Evolutionary conservation across 495 filamentous ascomycete species (phyloP).

Genomic region (Aspergillus funiculosus): DNA sequence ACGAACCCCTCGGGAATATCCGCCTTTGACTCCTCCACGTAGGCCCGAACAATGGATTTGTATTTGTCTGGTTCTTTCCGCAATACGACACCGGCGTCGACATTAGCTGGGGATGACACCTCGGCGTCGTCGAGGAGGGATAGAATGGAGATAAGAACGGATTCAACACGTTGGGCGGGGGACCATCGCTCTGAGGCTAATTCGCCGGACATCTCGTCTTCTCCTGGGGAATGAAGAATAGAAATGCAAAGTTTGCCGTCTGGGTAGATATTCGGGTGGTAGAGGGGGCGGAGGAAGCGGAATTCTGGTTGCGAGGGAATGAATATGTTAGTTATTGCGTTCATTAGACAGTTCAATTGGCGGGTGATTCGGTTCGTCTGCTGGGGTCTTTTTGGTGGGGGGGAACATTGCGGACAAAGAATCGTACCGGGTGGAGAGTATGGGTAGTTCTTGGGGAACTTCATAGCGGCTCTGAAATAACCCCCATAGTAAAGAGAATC

Average conservation of each 20-base stretch:
- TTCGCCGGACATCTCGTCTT: slow-evolving; percentile 89
- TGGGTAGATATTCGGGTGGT: slow-evolving; percentile 89
- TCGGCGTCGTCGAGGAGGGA: slow-evolving; percentile 94
- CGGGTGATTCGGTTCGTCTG: too few relatives aligned
- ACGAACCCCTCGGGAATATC: slow-evolving; percentile 77
- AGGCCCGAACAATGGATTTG: slow-evolving; percentile 58
- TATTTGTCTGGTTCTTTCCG: slow-evolving; percentile 64
- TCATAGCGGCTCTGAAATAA: slow-evolving; percentile 87
- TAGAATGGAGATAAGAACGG: slow-evolving; percentile 85
- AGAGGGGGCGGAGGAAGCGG: slow-evolving; percentile 72
- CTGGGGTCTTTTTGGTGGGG: too few relatives aligned
- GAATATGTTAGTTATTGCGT: neutral
- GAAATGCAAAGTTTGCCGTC: slow-evolving; percentile 94
- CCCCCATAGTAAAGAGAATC: slow-evolving; percentile 88
- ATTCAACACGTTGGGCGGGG: slow-evolving; percentile 86
- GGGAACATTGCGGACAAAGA: neutral
- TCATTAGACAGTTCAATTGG: too few relatives aligned
- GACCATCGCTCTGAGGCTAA: slow-evolving; percentile 86
- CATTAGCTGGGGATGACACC: slow-evolving; percentile 87
- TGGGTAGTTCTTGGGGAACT: slow-evolving; percentile 84
- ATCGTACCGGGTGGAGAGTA: slow-evolving; percentile 67
- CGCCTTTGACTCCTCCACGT: slow-evolving; percentile 65
- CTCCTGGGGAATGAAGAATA: slow-evolving; percentile 87
- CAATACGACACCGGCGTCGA: slow-evolving; percentile 84
- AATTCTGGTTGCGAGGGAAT: slow-evolving; percentile 49